Conservation (phyloP, 106 monocot species). For the Amphibolis antarctica region DNA sequence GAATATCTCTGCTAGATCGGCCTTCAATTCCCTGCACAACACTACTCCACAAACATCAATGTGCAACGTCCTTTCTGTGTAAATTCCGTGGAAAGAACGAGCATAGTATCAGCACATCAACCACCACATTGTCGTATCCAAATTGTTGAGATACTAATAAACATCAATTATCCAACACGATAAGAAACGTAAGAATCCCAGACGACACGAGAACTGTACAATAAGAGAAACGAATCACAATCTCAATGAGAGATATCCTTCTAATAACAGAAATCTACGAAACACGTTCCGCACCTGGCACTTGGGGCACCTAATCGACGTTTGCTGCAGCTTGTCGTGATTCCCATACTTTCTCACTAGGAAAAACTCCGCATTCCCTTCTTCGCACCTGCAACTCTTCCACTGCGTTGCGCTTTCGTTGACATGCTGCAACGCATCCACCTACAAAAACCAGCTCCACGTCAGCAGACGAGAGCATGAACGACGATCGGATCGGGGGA, state of each 20-base stretch:
- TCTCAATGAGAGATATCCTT: background rate
- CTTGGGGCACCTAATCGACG: slow-evolving; percentile 29
- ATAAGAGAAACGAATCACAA: background rate
- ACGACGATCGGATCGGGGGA: background rate
- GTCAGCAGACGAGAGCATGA: background rate
- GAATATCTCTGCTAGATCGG: too few relatives aligned
- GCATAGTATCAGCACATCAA: too few relatives aligned
- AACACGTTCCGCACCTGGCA: slow-evolving; percentile 33
- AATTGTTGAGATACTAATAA: too few relatives aligned
- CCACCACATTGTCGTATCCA: too few relatives aligned
- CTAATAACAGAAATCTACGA: background rate
- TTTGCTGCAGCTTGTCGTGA: slow-evolving; percentile 24
- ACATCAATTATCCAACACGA: background rate
- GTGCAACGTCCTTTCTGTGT: too few relatives aligned
- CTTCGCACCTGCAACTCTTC: slow-evolving; percentile 32
- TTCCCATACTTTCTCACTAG: slow-evolving; percentile 32
- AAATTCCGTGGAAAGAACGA: too few relatives aligned
- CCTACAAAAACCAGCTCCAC: slow-evolving; percentile 4
- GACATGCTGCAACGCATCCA: slow-evolving; percentile 15
- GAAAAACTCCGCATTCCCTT: slow-evolving; percentile 43
- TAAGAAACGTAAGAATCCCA: background rate
- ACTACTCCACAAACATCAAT: too few relatives aligned
- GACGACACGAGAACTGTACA: background rate
- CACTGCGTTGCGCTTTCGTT: slow-evolving; percentile 32
- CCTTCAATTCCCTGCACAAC: too few relatives aligned